phyloP scores from a whole-genome alignment of 768 basidiomycete genomes.

The Pleurotus pulmonarius region DNA sequence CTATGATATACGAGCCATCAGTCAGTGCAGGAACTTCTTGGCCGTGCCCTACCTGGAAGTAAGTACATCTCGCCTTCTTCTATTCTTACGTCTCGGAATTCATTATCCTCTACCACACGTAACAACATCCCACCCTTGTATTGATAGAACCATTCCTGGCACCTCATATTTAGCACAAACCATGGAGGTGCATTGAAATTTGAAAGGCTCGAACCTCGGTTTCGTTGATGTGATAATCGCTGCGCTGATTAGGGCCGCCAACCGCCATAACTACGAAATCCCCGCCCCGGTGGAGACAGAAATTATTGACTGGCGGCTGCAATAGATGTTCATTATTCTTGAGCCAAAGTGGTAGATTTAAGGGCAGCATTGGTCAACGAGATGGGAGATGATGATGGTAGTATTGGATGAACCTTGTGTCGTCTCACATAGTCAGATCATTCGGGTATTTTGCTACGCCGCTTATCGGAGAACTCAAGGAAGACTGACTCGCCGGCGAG shows the following conservation, averaged over 20 bases:
- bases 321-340: slow-evolving; percentile 74
- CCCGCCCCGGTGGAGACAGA: slow-evolving; percentile 72
- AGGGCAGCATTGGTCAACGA: slow-evolving; percentile 76
- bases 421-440: no score
- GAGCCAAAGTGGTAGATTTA: slow-evolving; percentile 92
- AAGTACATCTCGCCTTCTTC: slow-evolving; percentile 97
- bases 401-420: background rate
- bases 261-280: slow-evolving; percentile 97
- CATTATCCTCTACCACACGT: slow-evolving; percentile 75
- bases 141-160: slow-evolving; percentile 97
- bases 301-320: slow-evolving; percentile 92
- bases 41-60: slow-evolving; percentile 64
- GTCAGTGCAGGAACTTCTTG: background rate
- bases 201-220: slow-evolving; percentile 59
- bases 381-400: slow-evolving; percentile 20
- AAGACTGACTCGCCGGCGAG: no score
- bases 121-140: slow-evolving; percentile 92
- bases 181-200: background rate
- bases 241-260: slow-evolving; percentile 92
- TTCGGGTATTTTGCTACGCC: no score
- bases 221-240: slow-evolving; percentile 94
- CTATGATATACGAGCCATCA: slow-evolving; percentile 40
- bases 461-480: no score
- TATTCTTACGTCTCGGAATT: slow-evolving; percentile 83
- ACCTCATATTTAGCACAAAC: background rate